phyloP scores from a whole-genome alignment of 352 stramenopile genomes.

The Phytopythium montanum region DNA sequence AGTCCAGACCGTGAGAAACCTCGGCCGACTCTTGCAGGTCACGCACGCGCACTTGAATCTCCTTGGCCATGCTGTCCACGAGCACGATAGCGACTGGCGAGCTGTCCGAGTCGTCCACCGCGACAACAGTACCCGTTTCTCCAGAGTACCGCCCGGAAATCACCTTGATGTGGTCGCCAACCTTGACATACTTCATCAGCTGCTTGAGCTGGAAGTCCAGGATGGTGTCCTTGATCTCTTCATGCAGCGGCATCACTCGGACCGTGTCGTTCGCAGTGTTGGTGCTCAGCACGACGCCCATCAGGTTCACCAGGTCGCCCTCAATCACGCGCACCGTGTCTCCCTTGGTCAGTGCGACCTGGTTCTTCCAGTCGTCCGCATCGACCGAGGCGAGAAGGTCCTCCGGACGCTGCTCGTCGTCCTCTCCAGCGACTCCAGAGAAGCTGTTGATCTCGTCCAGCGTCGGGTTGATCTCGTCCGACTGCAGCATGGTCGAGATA shows the following conservation, averaged over 20 bases:
- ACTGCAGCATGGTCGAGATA: constrained; percentile 81
- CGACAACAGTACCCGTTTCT: constrained; percentile 88
- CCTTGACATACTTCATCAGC: constrained; percentile 90
- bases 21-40: constrained; percentile 88
- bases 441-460: constrained; percentile 90
- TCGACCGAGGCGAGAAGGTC: constrained; percentile 72
- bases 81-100: constrained; percentile 85
- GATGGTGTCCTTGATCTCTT: constrained; percentile 91
- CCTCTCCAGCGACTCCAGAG: constrained; percentile 49
- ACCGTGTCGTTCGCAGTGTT: constrained; percentile 87
- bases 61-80: constrained; percentile 87
- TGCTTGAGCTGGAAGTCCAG: constrained; percentile 88
- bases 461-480: constrained; percentile 82
- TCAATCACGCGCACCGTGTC: constrained; percentile 88
- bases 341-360: constrained; percentile 86
- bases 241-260: constrained; percentile 85
- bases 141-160: constrained; percentile 87
- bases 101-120: constrained; percentile 80
- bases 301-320: constrained; percentile 86
- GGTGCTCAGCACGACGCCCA: constrained; percentile 87
- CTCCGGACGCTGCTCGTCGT: constrained; percentile 64
- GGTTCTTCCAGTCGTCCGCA: constrained; percentile 87
- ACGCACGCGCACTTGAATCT: constrained; percentile 89
- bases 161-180: constrained; percentile 92
- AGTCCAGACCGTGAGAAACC: constrained; percentile 86